Evolutionary conservation across 108 stramenopile genomes (phyloP).

Genomic region (Skeletonema potamos): DNA sequence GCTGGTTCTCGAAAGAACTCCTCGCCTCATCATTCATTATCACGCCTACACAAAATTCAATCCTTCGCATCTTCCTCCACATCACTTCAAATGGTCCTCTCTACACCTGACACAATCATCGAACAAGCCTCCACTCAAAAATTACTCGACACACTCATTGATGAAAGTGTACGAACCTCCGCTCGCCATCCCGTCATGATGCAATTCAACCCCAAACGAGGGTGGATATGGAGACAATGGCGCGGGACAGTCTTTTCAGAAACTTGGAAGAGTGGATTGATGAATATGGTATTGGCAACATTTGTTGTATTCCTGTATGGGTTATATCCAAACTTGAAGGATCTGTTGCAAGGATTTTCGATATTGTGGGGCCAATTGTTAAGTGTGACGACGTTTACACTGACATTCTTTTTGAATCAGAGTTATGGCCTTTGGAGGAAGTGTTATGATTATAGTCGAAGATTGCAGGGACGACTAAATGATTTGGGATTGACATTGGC

Average conservation of each 20-base stretch:
- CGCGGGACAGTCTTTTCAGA: conserved; percentile 86
- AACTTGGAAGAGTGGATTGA: conserved; percentile 74
- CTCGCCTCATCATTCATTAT: neutral
- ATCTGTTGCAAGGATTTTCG: conserved; percentile 57
- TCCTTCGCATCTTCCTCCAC: conserved; percentile 21
- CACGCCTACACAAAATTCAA: neutral
- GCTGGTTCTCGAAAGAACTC: neutral
- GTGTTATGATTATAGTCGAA: conserved; percentile 74
- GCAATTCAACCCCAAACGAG: conserved; percentile 84
- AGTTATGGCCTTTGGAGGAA: conserved; percentile 88
- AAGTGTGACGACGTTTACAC: conserved; percentile 86
- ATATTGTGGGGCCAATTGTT: conserved; percentile 85
- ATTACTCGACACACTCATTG: conserved; percentile 79
- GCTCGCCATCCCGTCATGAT: conserved; percentile 81
- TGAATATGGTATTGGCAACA: conserved; percentile 68
- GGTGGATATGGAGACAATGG: conserved; percentile 88
- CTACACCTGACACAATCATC: conserved; percentile 82
- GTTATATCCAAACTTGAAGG: conserved; percentile 47
- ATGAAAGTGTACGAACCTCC: conserved; percentile 78
- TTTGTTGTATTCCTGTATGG: conserved; percentile 48
- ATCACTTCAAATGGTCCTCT: conserved; percentile 71
- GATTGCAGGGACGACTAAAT: conserved; percentile 86
- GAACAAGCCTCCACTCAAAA: conserved; percentile 90
- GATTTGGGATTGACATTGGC: conserved; percentile 88
- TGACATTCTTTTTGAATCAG: conserved; percentile 92